phyloP scores from a whole-genome alignment of 2,329 filamentous ascomycete species.

The Penicillium verrucosum region DNA sequence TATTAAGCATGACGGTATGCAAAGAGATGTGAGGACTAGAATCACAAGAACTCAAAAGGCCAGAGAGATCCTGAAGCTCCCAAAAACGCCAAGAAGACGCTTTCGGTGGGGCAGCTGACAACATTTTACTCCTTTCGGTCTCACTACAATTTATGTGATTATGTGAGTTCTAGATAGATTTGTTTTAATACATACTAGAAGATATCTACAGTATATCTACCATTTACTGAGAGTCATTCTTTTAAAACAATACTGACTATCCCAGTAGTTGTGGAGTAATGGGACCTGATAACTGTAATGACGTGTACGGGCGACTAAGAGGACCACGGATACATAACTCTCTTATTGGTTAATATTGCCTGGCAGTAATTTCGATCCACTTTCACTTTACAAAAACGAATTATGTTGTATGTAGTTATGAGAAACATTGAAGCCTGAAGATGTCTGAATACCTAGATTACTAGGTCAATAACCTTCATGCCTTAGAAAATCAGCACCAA shows the following conservation, averaged over 20 bases:
- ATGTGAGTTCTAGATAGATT: not conserved
- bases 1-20: slow-evolving; percentile 42
- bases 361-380: too few species aligned
- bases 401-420: too few species aligned
- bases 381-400: too few species aligned
- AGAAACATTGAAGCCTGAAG: too few species aligned
- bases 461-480: too few species aligned
- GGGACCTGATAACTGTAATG: not conserved
- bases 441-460: too few species aligned
- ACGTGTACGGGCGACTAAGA: not conserved
- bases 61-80: slow-evolving; percentile 14
- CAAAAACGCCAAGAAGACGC: slow-evolving; percentile 22
- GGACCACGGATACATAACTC: too few species aligned
- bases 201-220: not conserved
- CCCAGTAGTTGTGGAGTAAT: not conserved
- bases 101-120: slow-evolving; percentile 27
- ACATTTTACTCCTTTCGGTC: slow-evolving; percentile 8
- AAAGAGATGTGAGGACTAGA: not conserved
- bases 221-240: not conserved
- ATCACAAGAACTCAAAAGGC: not conserved
- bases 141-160: not conserved
- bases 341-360: too few species aligned
- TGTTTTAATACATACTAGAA: too few species aligned
- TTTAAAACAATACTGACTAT: not conserved
- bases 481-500: too few species aligned